phyloP scores from a whole-genome alignment of 1,284 basidiomycete species.

The Ceratobasidium sp. region DNA sequence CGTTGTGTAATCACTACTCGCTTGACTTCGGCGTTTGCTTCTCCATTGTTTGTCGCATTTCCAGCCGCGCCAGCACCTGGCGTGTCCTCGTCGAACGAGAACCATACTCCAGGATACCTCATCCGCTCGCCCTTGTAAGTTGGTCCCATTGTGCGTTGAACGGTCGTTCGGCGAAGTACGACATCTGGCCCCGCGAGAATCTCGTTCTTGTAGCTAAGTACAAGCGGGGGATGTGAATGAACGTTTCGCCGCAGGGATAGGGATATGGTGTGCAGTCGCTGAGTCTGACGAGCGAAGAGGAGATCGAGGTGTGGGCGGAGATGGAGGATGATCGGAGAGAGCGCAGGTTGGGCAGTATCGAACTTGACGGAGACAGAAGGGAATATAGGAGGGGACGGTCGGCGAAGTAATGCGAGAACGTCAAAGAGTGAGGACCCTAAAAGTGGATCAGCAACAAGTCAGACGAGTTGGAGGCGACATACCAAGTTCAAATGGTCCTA shows the following conservation, averaged over 20 bases:
- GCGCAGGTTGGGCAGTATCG: slow-evolving; percentile 74
- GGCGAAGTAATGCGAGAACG: slow-evolving; percentile 75
- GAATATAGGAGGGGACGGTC: slow-evolving; percentile 62
- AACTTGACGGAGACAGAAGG: slow-evolving; percentile 88
- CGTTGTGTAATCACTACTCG: slow-evolving; percentile 76
- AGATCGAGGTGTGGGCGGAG: slow-evolving; percentile 82
- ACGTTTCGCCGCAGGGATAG: slow-evolving; percentile 71
- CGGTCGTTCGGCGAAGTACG: slow-evolving; percentile 72
- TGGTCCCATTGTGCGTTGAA: slow-evolving; percentile 83
- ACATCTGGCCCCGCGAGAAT: slow-evolving; percentile 72
- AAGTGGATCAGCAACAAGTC: not conserved
- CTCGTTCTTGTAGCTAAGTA: slow-evolving; percentile 63
- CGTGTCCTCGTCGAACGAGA: slow-evolving; percentile 78
- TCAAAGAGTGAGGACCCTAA: slow-evolving; percentile 85
- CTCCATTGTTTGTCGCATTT: slow-evolving; percentile 62
- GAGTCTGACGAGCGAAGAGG: slow-evolving; percentile 80
- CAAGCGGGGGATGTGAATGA: slow-evolving; percentile 40
- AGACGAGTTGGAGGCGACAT: not conserved
- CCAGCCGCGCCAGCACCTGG: slow-evolving; percentile 17
- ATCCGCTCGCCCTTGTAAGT: slow-evolving; percentile 84
- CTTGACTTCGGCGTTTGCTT: slow-evolving; percentile 78
- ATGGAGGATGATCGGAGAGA: slow-evolving; percentile 80
- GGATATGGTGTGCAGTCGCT: slow-evolving; percentile 81
- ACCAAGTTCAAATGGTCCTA: slow-evolving; percentile 86
- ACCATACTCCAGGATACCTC: slow-evolving; percentile 85